Base-by-base conservation (phyloP, 2,329 filamentous ascomycete species). In the Pseudogymnoascus sp. region DNA sequence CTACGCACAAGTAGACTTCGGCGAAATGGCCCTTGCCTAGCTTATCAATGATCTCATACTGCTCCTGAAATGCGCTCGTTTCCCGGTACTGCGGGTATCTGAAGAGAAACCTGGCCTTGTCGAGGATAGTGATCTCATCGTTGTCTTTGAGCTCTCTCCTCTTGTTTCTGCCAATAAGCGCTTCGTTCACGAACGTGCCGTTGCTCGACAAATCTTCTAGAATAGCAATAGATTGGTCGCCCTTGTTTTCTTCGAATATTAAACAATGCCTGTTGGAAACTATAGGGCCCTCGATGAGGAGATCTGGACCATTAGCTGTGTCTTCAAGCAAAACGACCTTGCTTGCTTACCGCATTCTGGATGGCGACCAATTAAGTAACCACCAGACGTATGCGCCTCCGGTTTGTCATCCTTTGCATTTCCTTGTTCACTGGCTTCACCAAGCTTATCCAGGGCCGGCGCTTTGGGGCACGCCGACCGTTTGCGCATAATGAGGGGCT, bases 11-110 rank as follows among this genome's bases (percentile, higher is more conserved):
- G 72, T 95, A 96, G 22, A 98, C 93, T 19, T 93, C 91, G 37
- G 93, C 95, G 73, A 97, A 98, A 72, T 97, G 93, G 3, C 93
- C 93, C 75, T 96, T 96, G 69, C 93, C 95, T 10, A 98, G 84
- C 73, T 92, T 90, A 68, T 95, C 87, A 33, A 91, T 81, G 12
- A 96, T 81, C 3, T 85, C 89, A 77, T 96, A 99, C 73, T 96
- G 89, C 70, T 96, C 90, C 38, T 85, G 79, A 78, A 99, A 99
- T 4, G 81, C 86, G 74, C 88, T 93, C 4, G 89, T 88, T 61
- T 87, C 82, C 61, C 89, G 83, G 66, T 81, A 87, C 67, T 86
- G 85, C 1, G 95, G 93, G 70, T 99, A 98, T 62, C 91, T 83
- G 79, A 99, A 99, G 63, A 96, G 85, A 75, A 96, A 99, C 22